Evolutionary conservation across 352 stramenopile species (phyloP).

Genomic region (Phytophthora kernoviae): DNA sequence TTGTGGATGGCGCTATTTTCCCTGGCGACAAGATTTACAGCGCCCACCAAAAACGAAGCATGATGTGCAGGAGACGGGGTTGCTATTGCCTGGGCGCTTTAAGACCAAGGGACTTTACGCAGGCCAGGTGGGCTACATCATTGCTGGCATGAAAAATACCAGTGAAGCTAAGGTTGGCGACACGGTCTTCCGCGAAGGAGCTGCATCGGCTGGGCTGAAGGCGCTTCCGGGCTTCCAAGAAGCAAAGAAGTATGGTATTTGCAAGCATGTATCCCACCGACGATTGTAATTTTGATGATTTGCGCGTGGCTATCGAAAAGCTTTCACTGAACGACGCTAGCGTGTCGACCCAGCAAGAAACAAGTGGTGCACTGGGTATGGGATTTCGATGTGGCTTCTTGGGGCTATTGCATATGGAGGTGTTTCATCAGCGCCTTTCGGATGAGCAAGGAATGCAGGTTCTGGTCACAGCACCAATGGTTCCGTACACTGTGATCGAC

Average conservation of each 20-base stretch:
- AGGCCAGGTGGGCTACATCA: constrained; percentile 97
- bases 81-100: constrained; percentile 90
- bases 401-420: constrained; percentile 98
- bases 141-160: constrained; percentile 97
- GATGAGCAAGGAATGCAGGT: constrained; percentile 98
- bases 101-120: constrained; percentile 83
- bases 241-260: constrained; percentile 97
- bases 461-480: constrained; percentile 98
- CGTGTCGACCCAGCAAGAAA: constrained; percentile 96
- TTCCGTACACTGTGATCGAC: constrained; percentile 95
- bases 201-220: constrained; percentile 48
- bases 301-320: constrained; percentile 95
- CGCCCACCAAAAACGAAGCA: constrained; percentile 88
- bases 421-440: constrained; percentile 97
- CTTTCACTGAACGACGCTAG: constrained; percentile 98
- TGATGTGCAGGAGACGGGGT: constrained; percentile 95
- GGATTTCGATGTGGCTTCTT: constrained; percentile 98
- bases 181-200: constrained; percentile 79
- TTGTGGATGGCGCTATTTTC: constrained; percentile 92
- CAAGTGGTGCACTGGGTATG: constrained; percentile 92
- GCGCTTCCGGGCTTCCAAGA: constrained; percentile 83
- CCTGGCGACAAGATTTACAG: constrained; percentile 83
- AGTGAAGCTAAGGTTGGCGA: constrained; percentile 95
- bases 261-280: constrained; percentile 98
- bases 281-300: constrained; percentile 95